Conservation (phyloP, 176 grass and related monocot species). For the Oryza punctata region DNA sequence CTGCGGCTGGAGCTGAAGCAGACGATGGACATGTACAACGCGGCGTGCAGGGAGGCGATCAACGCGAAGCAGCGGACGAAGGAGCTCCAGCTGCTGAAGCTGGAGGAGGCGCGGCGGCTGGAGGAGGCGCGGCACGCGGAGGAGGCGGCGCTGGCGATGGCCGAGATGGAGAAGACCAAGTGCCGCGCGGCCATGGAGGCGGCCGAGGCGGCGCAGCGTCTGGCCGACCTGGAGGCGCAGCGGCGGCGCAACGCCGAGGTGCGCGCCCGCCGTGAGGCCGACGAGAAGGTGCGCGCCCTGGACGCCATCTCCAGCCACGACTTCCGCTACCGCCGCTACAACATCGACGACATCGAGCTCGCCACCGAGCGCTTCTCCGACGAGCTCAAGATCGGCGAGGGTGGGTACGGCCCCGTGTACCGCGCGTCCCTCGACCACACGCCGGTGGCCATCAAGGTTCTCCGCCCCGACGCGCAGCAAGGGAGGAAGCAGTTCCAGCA, state of each 20-base stretch:
- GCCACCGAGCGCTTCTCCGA: conserved; percentile 83
- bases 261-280: conserved; percentile 73
- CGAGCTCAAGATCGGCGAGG: conserved; percentile 85
- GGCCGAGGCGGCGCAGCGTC: conserved; percentile 71
- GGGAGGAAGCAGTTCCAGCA: conserved; percentile 95
- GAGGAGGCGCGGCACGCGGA: conserved; percentile 69
- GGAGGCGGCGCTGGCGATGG: conserved; percentile 65
- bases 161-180: conserved; percentile 83
- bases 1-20: conserved; percentile 85
- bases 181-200: conserved; percentile 75
- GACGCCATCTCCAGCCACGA: conserved; percentile 64
- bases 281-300: conserved; percentile 77
- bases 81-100: conserved; percentile 70
- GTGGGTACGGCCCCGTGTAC: conserved; percentile 94
- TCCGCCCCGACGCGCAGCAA: conserved; percentile 76
- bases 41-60: conserved; percentile 90
- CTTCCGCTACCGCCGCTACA: conserved; percentile 77
- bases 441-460: conserved; percentile 86
- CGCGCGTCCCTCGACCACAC: conserved; percentile 83
- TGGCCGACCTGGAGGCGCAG: conserved; percentile 79
- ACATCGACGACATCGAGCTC: conserved; percentile 84
- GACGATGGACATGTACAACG: conserved; percentile 97
- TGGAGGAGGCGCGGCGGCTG: conserved; percentile 70
- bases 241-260: conserved; percentile 76
- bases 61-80: conserved; percentile 74